Evolutionary conservation across 179 eudicot species (phyloP), one percentile per base, ranked within the genome.

Genomic region (Drosera spatulata): DNA sequence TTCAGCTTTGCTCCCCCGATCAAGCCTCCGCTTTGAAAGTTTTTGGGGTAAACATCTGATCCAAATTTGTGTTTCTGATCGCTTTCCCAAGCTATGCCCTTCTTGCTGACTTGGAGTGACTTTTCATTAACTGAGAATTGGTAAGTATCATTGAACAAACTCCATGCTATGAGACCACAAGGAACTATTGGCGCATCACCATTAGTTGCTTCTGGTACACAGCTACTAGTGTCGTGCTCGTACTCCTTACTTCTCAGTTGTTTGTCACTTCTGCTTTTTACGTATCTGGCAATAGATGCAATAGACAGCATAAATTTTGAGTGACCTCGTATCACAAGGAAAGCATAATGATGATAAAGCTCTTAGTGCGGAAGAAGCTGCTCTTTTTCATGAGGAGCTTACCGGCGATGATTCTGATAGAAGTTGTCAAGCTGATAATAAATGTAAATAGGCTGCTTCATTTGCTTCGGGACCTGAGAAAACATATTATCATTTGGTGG

Each of bases 161-260:
- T 91, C 97, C 97, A 91, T 1, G 97, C 97, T 53, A 91, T 84
- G 37, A 91, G 88, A 60, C 97, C 97, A 65, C 97, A 91, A 4
- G 97, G 97, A 61, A 91, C 91, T 41, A 91, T 83, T 11, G 95
- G 67, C 61, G 63, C 61, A 7, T 51, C 12, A 33, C 66, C 67
- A 8, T 55, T 46, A 7, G 51, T 55, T 60, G 62, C 76, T 75
- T 83, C 96, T 59, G 97, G 96, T 37, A 69, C 71, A 70, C 97
- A 91, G 12, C 51, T 41, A 15, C 50, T 44, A 11, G 78, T 77
- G 4, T 63, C 64, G 58, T 64, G 41, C 65, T 61, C 85, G 22
- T 45, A 53, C 0, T 60, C 69, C 58, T 45, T 46, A 56, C 59
- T 62, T 62, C 79, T 75, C 72, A 91, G 67, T 72, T 91, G 97